Conservation (phyloP, 225 moss, liverwort and hornwort species). For the Physcomitrium patens region DNA sequence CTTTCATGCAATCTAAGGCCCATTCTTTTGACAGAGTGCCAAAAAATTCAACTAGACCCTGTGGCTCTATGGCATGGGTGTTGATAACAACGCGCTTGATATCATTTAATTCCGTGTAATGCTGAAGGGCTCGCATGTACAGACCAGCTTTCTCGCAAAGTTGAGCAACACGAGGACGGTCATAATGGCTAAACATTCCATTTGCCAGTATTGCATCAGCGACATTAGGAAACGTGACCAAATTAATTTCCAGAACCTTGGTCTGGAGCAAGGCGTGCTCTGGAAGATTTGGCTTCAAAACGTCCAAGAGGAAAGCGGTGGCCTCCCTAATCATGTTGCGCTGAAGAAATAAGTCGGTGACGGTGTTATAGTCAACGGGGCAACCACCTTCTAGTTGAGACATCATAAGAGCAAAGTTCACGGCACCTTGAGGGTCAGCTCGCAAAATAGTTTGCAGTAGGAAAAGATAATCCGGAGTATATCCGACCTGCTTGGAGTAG, state of each 20-base stretch:
- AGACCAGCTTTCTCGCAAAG: slow-evolving; percentile 93
- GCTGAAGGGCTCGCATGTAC: slow-evolving; percentile 92
- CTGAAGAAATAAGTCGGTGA: slow-evolving; percentile 79
- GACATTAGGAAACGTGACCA: slow-evolving; percentile 86
- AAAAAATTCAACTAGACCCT: slow-evolving; percentile 83
- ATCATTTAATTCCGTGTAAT: slow-evolving; percentile 75
- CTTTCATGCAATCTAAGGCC: slow-evolving; percentile 92
- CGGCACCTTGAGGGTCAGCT: slow-evolving; percentile 82
- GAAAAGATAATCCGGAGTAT: slow-evolving; percentile 84
- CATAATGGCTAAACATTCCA: slow-evolving; percentile 90
- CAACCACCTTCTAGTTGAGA: slow-evolving; percentile 85
- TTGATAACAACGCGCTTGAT: slow-evolving; percentile 87
- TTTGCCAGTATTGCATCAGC: slow-evolving; percentile 90
- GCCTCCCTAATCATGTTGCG: slow-evolving; percentile 92
- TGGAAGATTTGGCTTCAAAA: slow-evolving; percentile 79
- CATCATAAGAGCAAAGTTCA: slow-evolving; percentile 91
- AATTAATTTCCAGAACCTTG: slow-evolving; percentile 87
- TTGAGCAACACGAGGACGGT: slow-evolving; percentile 85
- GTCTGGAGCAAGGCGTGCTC: slow-evolving; percentile 84
- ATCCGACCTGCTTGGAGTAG: slow-evolving; percentile 92
- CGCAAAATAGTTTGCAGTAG: slow-evolving; percentile 79
- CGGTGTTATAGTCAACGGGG: slow-evolving; percentile 80
- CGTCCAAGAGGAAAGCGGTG: slow-evolving; percentile 83
- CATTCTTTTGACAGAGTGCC: slow-evolving; percentile 83
- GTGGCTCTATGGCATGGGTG: slow-evolving; percentile 86